Evolutionary conservation across 805 yeast genomes (phyloP).

Genomic region (Wickerhamiella musiphila): DNA sequence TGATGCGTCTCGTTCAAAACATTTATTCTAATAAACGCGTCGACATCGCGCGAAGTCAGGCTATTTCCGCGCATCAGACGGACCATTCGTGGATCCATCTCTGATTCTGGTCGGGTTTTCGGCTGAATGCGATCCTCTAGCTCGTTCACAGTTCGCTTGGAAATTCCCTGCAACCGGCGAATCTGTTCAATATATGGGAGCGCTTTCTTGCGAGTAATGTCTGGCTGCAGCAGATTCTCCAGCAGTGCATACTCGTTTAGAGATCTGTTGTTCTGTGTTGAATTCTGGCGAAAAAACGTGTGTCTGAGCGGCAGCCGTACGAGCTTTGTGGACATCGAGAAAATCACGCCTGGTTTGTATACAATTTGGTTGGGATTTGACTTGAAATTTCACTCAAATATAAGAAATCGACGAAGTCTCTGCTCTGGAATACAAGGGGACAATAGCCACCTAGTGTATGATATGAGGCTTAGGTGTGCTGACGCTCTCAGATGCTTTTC

Average conservation of each 20-base stretch:
- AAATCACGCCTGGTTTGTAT: too few relatives aligned
- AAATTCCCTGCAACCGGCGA: conserved; percentile 8
- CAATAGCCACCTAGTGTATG: too few relatives aligned
- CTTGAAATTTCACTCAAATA: too few relatives aligned
- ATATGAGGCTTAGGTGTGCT: too few relatives aligned
- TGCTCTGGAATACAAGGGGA: too few relatives aligned
- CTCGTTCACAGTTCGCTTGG: conserved; percentile 4
- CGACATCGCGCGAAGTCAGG: conserved; percentile 12
- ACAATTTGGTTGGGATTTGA: too few relatives aligned
- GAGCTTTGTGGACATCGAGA: too few relatives aligned
- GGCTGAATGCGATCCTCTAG: not conserved
- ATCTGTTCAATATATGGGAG: conserved; percentile 9
- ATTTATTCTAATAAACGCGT: conserved; percentile 10
- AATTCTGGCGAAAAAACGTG: too few relatives aligned
- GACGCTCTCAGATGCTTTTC: too few relatives aligned
- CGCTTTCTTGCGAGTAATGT: conserved; percentile 1
- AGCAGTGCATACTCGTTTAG: conserved; percentile 1
- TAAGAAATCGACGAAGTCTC: too few relatives aligned
- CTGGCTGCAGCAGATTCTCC: conserved; percentile 1
- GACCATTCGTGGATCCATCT: conserved; percentile 5
- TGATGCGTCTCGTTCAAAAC: conserved; percentile 8
- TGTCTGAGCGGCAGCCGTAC: too few relatives aligned
- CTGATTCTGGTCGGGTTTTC: conserved; percentile 1
- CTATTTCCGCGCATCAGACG: conserved; percentile 8
- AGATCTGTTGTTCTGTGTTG: too few relatives aligned